Conservation (phyloP, 192 early-diverging fungal species). For the Coemansia sp. region DNA sequence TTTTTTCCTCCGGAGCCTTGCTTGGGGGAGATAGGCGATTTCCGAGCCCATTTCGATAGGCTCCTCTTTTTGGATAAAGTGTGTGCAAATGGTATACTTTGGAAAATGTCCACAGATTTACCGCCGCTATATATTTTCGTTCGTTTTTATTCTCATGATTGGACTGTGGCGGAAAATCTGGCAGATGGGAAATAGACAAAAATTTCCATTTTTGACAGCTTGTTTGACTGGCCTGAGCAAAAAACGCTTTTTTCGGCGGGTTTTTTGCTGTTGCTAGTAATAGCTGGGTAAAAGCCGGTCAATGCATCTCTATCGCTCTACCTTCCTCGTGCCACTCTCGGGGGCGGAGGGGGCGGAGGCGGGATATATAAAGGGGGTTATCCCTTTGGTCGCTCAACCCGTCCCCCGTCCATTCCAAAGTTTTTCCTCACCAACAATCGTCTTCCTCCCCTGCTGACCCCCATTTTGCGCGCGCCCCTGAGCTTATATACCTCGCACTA, state of each 20-base stretch:
- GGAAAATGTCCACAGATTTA: background rate
- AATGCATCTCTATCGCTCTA: background rate
- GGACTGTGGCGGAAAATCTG: background rate
- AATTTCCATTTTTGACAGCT: background rate
- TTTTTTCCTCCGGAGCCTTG: too few relatives aligned
- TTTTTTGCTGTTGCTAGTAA: background rate
- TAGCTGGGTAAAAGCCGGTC: background rate
- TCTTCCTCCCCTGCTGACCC: background rate
- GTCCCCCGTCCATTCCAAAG: background rate
- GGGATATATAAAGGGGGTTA: background rate
- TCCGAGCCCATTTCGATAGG: too few relatives aligned
- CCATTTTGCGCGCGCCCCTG: background rate
- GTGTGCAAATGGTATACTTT: too few relatives aligned
- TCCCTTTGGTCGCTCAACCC: background rate
- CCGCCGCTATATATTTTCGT: background rate
- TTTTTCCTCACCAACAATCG: background rate
- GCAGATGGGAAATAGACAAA: background rate
- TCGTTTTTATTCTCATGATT: background rate
- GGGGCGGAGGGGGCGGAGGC: background rate
- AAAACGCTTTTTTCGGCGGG: background rate
- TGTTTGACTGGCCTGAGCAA: slow-evolving; percentile 4
- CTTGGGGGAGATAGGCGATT: too few relatives aligned
- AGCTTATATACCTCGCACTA: background rate
- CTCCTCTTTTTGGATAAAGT: too few relatives aligned
- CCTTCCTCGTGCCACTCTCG: background rate